Evolutionary conservation across 2,329 filamentous ascomycete genomes (phyloP), one percentile per base, ranked within the genome.

Genomic region (Botrytis paeoniae): DNA sequence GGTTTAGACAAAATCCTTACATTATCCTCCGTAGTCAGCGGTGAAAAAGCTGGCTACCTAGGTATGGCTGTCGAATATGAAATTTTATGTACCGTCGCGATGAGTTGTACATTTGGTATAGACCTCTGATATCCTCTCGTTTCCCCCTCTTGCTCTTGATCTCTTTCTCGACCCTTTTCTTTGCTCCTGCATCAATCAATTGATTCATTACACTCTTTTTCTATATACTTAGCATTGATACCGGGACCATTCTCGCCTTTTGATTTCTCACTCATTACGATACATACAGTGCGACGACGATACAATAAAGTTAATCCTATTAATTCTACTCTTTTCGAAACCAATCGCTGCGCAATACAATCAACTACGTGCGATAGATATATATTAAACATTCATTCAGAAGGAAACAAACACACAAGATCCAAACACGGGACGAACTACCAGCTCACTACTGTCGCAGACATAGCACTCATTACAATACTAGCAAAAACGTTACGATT

Each of bases 51-150:
- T 70, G 65, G 68, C 51, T 37, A 54, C 48, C 48, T 54, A 54
- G 48, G 48, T 54, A 43, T 59, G 66, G 54, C 39, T 69, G 39
- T 69, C 51, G 37, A 71, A 63, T 64, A 22, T 37, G 57, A 51
- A 62, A 51, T 54, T 64, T 51, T 57, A 65, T 64, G 60, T 65
- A 41, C n/a, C 37, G 51, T 72, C 63, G 63, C 63, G 63, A 72
- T 72, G 70, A 72, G 63, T 72, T 72, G 70, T 72, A 72, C 70
- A 72, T 61, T n/a, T n/a, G 43, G 22, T 22, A 16, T 70, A 59
- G 63, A 48, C 51, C 12, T 41, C 29, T 72, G 63, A 72, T 72
- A 72, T 69, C 63, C 70, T 72, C 70, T 72, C 63, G 51, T 72
- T 72, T 25, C 37, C 63, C 54, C 54, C 70, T 69, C 70, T 14